Base-by-base conservation (phyloP, 495 filamentous ascomycete genomes). In the Beverwykella pulmonaria region DNA sequence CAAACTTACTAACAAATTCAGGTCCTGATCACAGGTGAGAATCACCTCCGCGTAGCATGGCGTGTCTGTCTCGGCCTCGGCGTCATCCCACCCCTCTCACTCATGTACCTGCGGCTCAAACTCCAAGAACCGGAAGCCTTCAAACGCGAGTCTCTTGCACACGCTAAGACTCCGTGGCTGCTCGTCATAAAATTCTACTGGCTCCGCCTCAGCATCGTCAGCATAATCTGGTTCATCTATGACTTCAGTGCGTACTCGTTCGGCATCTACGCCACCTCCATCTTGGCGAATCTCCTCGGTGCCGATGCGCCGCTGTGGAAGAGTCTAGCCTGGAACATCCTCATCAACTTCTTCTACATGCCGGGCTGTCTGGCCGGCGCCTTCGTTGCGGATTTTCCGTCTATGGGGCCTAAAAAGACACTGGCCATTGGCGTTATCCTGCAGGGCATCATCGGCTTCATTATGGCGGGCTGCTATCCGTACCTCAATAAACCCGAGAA, bases 191-290 rank as follows among this genome's bases (percentile, higher is more conserved):
- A 75, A 47, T 86, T 81, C 75, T 92, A 90, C 79, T 82, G 82
- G 74, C 81, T 75, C 59, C 78, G 85, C n/a, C 77, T 96, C 52
- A 65, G 83, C 4, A 77, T 90, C 15, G 89, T 96, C 49, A 88
- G 84, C 59, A 63, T 89, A 25, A 92, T 97, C 75, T 97, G 93
- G 93, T 96, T 95, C 77, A 83, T 95, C 69, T 97, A 96, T 73
- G 90, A 97, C 78, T 93, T 93, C 70, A 88, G 86, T 0, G 77
- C 87, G 22, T 96, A 94, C 74, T 86, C 87, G 14, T 94, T 94
- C 78, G 79, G 84, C 58, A 90, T 93, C 67, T 94, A 92, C 76
- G 89, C 88, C 0, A 86, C 86, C 9, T 78, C 83, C 7, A 92
- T 91, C 78, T 72, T 96, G 19, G 63, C 73, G 19, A 87, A 89